A percentile compares a stretch with the other conserved stretches of the same genome.
phyloP scores from a whole-genome alignment of 768 basidiomycete genomes.

The Mycena pura region DNA sequence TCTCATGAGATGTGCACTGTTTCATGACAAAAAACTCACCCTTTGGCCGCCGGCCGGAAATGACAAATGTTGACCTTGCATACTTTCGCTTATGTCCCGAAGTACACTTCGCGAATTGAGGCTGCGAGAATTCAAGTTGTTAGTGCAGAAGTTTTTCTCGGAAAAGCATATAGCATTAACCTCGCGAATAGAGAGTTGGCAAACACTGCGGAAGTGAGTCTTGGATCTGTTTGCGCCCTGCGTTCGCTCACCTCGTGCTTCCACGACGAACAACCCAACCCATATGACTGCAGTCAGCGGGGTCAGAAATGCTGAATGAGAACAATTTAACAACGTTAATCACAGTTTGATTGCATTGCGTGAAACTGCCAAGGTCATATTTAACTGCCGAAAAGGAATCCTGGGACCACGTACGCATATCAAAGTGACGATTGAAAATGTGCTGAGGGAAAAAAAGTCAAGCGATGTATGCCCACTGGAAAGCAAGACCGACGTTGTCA shows the following conservation, averaged over 20 bases:
- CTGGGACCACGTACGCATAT: neutral
- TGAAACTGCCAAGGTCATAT: too few relatives aligned
- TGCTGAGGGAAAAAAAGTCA: neutral
- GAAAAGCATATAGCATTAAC: too few relatives aligned
- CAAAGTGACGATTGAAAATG: neutral
- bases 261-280: neutral
- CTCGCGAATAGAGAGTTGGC: conserved; percentile 4
- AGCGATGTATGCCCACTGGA: too few relatives aligned
- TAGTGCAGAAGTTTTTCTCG: too few relatives aligned
- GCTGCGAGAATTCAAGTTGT: too few relatives aligned
- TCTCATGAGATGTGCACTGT: too few relatives aligned
- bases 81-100: too few relatives aligned
- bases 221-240: neutral
- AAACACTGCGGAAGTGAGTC: neutral
- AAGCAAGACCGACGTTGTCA: neutral
- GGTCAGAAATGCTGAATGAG: too few relatives aligned
- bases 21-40: too few relatives aligned
- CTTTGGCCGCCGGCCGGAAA: too few relatives aligned
- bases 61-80: too few relatives aligned
- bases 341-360: neutral
- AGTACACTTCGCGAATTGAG: too few relatives aligned
- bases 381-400: neutral
- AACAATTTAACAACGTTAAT: neutral
- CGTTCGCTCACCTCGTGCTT: neutral
- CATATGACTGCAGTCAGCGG: neutral